These are phyloP conservation scores for Thamnidium elegans DNA, from an alignment of 192 early-diverging fungal species.

Conservation along the genomic window DNA sequence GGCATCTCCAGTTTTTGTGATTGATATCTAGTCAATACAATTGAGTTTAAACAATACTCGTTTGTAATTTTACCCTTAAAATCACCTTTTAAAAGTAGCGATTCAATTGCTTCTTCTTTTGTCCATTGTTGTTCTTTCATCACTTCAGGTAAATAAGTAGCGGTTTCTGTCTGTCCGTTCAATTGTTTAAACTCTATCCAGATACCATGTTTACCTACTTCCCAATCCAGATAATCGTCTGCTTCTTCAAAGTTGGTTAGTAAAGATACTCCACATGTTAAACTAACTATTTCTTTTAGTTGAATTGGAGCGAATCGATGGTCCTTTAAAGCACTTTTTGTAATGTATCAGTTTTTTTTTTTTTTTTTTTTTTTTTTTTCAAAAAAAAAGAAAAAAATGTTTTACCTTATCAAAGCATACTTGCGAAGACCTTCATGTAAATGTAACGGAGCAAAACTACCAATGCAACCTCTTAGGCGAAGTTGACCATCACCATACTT, in stretches of 20 bases:
- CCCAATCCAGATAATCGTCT: constrained; percentile 80
- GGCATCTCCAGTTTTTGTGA: too few species aligned
- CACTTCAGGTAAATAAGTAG: constrained; percentile 93
- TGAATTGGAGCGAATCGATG: constrained; percentile 80
- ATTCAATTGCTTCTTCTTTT: constrained; percentile 69
- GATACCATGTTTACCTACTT: constrained; percentile 87
- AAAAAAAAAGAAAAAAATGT: too few species aligned
- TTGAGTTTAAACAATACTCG: too few species aligned
- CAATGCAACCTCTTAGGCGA: constrained; percentile 87
- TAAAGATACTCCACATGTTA: constrained; percentile 82
- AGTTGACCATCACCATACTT: constrained; percentile 33
- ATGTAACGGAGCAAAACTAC: constrained; percentile 75
- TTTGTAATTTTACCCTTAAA: too few species aligned
- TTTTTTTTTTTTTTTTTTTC: constrained; percentile 4
- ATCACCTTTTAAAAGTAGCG: too few species aligned
- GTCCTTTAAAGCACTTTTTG: constrained; percentile 74
- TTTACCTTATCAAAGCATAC: constrained; percentile 81
- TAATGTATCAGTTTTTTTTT: neutral
- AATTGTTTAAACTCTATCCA: constrained; percentile 81
- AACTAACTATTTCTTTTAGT: constrained; percentile 56
- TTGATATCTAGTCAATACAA: too few species aligned
- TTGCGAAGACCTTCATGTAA: constrained; percentile 70
- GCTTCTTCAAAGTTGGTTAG: constrained; percentile 85
- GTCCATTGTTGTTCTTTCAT: constrained; percentile 87
- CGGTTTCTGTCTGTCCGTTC: constrained; percentile 53